Evolutionary conservation across 345 rosid genomes (phyloP), one percentile per base, ranked within the genome.

Genomic region (Eucalyptus cloeziana): DNA sequence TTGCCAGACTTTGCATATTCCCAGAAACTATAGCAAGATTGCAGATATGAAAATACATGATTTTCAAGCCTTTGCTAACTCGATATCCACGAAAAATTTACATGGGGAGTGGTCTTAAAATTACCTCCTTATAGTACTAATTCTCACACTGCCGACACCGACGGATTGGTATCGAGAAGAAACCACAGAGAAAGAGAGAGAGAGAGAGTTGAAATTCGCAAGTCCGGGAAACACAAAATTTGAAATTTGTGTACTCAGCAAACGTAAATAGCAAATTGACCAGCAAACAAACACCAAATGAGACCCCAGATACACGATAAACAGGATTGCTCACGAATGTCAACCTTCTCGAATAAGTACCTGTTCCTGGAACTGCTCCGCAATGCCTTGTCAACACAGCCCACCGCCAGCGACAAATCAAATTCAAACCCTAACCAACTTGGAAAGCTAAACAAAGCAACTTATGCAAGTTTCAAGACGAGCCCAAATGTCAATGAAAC

Each of bases 401-500:
- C 33, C 88, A 86, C 88, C 86, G 64, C 80, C 89, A 86, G 85
- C 85, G 50, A 76, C 83, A 47, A 21, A 83, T 17, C 90, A 80
- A 88, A 87, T 81, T 88, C 90, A 88, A 88, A 69, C 87, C 85
- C 88, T 88, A 86, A 45, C 43, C 87, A 60, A 33, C 85, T 21
- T 52, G 45, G 83, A 56, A 88, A 88, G 60, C 86, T 49, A 85
- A 91, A 85, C 31, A 60, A 69, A 79, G 49, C 50, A 37, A 25
- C 88, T 87, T 40, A 49, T 62, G 88, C 81, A 80, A 86, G 83
- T 83, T 83, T 54, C 87, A 90, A 45, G 71, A 69, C 89, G 87
- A 87, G 40, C 45, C 89, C 93, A 93, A 93, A 88, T 90, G 93
- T 88, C 58, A 91, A 89, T 86, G 47, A 21, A 40, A 76, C 43